Percentiles rank a stretch among this genome's conserved stretches.
Conservation (phyloP, 2,329 filamentous ascomycete genomes). For the Pseudogymnoascus sp. region DNA sequence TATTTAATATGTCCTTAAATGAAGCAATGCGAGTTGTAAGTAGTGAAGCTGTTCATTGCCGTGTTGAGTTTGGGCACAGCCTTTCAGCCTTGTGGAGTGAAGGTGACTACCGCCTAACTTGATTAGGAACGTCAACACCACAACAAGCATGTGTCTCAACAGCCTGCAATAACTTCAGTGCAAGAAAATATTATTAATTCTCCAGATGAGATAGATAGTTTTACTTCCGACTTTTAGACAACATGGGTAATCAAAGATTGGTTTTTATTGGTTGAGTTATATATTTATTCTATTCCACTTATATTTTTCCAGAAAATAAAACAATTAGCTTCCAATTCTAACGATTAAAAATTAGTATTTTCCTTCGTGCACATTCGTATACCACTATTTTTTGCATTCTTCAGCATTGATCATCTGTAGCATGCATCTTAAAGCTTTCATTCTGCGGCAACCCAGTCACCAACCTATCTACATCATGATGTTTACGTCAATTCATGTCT, state of each 20-base stretch:
- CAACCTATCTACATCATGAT: background rate
- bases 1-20: background rate
- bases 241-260: background rate
- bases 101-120: background rate
- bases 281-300: background rate
- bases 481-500: background rate
- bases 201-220: no score
- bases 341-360: background rate
- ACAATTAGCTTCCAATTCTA: background rate
- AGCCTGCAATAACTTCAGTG: background rate
- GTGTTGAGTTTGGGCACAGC: conserved; percentile 10
- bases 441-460: background rate
- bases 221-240: no score
- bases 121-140: conserved; percentile 1
- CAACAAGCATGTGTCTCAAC: background rate
- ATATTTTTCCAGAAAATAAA: background rate
- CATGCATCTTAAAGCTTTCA: background rate
- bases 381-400: background rate
- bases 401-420: background rate
- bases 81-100: conserved; percentile 12
- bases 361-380: background rate
- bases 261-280: background rate
- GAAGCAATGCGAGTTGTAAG: conserved; percentile 15
- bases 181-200: background rate
- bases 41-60: background rate